These are phyloP conservation scores for Phytopythium kandeliae DNA, from an alignment of 352 stramenopile species.

Conservation along the genomic window DNA sequence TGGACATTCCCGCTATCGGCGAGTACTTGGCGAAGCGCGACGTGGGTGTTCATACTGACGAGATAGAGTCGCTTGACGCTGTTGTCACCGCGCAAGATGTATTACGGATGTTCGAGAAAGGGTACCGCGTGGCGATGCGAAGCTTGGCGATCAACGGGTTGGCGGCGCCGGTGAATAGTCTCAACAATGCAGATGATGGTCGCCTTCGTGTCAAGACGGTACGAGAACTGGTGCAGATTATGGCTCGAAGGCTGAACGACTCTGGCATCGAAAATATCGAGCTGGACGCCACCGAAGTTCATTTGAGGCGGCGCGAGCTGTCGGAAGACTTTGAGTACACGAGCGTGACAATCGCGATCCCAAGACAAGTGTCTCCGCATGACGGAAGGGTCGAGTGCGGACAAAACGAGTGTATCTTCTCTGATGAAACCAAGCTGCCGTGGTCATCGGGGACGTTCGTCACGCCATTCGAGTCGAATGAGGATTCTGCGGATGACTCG, in stretches of 20 bases:
- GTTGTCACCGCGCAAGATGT: neutral
- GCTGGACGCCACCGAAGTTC: neutral
- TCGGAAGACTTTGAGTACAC: conserved; percentile 1
- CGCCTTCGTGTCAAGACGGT: neutral
- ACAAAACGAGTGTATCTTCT: neutral
- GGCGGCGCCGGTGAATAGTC: neutral
- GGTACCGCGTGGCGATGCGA: neutral
- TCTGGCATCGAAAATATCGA: neutral
- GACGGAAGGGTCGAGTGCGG: conserved; percentile 3
- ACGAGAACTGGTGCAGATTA: neutral
- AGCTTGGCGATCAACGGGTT: neutral
- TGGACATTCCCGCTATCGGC: conserved; percentile 14
- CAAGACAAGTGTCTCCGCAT: neutral
- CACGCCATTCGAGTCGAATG: neutral
- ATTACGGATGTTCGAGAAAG: neutral
- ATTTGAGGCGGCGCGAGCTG: neutral
- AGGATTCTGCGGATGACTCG: neutral
- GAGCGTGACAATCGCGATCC: conserved; percentile 7
- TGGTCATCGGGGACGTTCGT: neutral
- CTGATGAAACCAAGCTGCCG: neutral
- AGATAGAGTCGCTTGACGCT: neutral
- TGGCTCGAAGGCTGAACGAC: neutral
- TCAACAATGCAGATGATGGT: neutral
- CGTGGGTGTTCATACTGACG: neutral
- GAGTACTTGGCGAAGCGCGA: conserved; percentile 5